These are phyloP conservation scores for Cercospora zeina DNA, from an alignment of 2,329 filamentous ascomycete species.

Conservation along the genomic window DNA sequence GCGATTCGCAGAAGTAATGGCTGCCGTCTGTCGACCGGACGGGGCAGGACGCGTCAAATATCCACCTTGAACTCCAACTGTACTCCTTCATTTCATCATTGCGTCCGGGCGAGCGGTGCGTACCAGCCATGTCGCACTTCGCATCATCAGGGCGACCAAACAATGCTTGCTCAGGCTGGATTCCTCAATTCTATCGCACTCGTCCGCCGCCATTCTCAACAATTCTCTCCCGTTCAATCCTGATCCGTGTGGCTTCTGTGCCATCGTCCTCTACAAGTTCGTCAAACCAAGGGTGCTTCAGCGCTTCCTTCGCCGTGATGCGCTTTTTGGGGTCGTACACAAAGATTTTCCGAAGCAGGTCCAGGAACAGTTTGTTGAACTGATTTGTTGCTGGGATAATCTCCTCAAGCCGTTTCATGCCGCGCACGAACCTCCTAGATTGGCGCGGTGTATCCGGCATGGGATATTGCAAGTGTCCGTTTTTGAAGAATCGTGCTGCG, in stretches of 20 bases:
- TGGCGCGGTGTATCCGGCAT: constrained; percentile 63
- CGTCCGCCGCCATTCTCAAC: constrained; percentile 24
- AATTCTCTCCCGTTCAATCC: constrained; percentile 36
- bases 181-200: constrained; percentile 15
- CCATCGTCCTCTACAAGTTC: constrained; percentile 65
- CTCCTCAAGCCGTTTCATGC: constrained; percentile 64
- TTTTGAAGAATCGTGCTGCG: constrained; percentile 37
- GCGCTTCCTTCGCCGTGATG: constrained; percentile 64
- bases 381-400: constrained; percentile 59
- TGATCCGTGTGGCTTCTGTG: constrained; percentile 62
- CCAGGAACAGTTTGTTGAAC: constrained; percentile 65
- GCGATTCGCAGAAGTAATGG: constrained; percentile 5
- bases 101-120: neutral
- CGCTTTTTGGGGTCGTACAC: constrained; percentile 66
- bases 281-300: constrained; percentile 67
- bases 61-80: constrained; percentile 10
- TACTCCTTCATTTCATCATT: constrained; percentile 16
- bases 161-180: neutral
- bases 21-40: neutral
- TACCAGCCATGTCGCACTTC: constrained; percentile 1
- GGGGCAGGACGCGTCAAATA: neutral
- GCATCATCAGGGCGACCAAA: neutral
- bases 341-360: constrained; percentile 63
- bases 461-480: constrained; percentile 62
- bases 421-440: constrained; percentile 65